Evolutionary conservation across 352 stramenopile species (phyloP).

Genomic region (Pythium folliculosum): DNA sequence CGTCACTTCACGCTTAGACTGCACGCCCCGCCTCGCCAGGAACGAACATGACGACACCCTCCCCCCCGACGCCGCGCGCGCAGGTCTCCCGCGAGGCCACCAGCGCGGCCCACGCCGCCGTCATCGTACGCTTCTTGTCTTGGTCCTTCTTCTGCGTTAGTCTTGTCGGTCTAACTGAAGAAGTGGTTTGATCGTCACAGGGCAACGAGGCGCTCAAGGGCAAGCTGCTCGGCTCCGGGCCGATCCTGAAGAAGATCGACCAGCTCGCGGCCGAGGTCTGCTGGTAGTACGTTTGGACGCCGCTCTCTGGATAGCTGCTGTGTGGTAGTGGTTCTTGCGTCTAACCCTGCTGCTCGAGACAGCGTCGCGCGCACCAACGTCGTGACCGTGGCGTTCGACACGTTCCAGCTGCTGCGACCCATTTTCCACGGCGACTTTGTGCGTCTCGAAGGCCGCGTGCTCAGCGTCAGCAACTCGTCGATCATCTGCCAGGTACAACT

Average conservation of each 20-base stretch:
- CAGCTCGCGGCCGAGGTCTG: slow-evolving; percentile 41
- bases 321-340: background rate
- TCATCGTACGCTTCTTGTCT: slow-evolving; percentile 18
- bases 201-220: slow-evolving; percentile 50
- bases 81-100: slow-evolving; percentile 23
- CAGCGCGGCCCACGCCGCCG: slow-evolving; percentile 23
- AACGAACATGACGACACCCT: background rate
- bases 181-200: slow-evolving; percentile 16
- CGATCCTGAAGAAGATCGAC: slow-evolving; percentile 54
- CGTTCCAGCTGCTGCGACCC: slow-evolving; percentile 39
- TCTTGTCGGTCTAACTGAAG: background rate
- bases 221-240: slow-evolving; percentile 49
- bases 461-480: slow-evolving; percentile 42
- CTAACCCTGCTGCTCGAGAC: background rate
- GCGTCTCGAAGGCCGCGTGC: slow-evolving; percentile 39
- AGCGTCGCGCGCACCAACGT: slow-evolving; percentile 36
- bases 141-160: background rate
- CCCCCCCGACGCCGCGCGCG: background rate
- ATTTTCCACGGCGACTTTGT: slow-evolving; percentile 49
- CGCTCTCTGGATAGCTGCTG: background rate
- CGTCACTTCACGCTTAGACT: too few relatives aligned
- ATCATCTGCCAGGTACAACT: slow-evolving; percentile 38
- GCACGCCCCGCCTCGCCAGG: too few relatives aligned
- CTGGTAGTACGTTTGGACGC: slow-evolving; percentile 31
- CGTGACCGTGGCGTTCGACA: slow-evolving; percentile 51